A percentile compares a stretch with the other conserved stretches of the same genome.
These are phyloP conservation scores for Botrytis fragariae DNA, from an alignment of 2,329 filamentous ascomycete species.

Conservation along the genomic window DNA sequence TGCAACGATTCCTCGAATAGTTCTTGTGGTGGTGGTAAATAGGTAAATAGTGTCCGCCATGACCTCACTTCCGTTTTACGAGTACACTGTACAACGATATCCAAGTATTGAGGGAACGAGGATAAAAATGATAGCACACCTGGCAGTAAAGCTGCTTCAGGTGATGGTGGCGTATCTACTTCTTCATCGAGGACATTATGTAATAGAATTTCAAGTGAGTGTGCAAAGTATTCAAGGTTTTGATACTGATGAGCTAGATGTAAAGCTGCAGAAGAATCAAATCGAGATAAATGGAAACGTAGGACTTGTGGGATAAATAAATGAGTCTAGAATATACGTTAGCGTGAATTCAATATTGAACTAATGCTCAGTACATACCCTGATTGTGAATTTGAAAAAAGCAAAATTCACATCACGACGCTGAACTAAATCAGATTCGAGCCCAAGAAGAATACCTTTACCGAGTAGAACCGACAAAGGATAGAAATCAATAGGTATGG, in stretches of 20 bases:
- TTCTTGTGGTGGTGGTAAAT: conserved; percentile 84
- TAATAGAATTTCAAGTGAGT: conserved; percentile 86
- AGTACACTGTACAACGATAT: conserved; percentile 94
- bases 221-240: conserved; percentile 84
- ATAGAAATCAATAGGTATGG: conserved; percentile 90
- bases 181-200: conserved; percentile 94
- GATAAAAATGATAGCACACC: conserved; percentile 63
- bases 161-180: conserved; percentile 68
- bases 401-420: conserved; percentile 88
- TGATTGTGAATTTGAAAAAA: conserved; percentile 81
- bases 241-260: conserved; percentile 82
- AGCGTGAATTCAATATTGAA: conserved; percentile 15
- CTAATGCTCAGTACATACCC: conserved; percentile 58
- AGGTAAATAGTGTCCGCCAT: conserved; percentile 90
- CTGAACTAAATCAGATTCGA: conserved; percentile 92
- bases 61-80: conserved; percentile 94
- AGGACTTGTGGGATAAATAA: conserved; percentile 88
- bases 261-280: conserved; percentile 76
- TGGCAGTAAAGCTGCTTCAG: conserved; percentile 63
- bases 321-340: conserved; percentile 63
- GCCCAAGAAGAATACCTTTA: conserved; percentile 85
- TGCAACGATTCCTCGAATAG: conserved; percentile 91
- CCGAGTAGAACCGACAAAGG: conserved; percentile 83
- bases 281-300: conserved; percentile 71
- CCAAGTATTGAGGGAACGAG: conserved; percentile 81